Conservation (phyloP, 768 basidiomycete species). For the Amanita polypyramis region DNA sequence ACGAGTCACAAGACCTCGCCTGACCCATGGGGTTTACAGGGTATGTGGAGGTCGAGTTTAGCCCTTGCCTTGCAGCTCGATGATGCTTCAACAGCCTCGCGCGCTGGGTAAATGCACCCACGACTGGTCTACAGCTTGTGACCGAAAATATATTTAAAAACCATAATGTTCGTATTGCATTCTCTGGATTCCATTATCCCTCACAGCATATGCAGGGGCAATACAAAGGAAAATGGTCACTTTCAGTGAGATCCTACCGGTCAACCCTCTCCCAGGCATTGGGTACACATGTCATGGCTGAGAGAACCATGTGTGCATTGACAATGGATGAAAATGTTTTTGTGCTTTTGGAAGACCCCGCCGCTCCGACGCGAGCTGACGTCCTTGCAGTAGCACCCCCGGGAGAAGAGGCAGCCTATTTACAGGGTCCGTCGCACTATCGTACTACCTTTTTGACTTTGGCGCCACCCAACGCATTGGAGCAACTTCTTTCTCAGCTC, state of each 20-base stretch:
- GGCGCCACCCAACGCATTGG: constrained; percentile 61
- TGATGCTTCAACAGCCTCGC: constrained; percentile 40
- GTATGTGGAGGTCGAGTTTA: constrained; percentile 20
- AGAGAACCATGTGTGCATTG: constrained; percentile 65
- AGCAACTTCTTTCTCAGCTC: constrained; percentile 63
- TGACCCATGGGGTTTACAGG: constrained; percentile 54
- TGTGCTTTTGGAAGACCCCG: constrained; percentile 68
- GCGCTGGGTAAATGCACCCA: constrained; percentile 77
- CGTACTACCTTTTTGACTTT: constrained; percentile 71
- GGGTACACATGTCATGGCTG: constrained; percentile 38
- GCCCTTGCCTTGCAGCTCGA: constrained; percentile 2
- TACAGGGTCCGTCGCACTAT: constrained; percentile 52
- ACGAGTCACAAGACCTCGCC: constrained; percentile 8
- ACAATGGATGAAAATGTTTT: constrained; percentile 78
- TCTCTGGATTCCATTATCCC: constrained; percentile 7
- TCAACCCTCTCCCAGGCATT: constrained; percentile 54
- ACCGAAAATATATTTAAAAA: constrained; percentile 59
- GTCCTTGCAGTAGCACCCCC: constrained; percentile 35
- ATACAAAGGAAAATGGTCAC: constrained; percentile 53
- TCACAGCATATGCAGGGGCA: constrained; percentile 35
- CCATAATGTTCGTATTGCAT: constrained; percentile 39
- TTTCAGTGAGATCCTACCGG: constrained; percentile 64
- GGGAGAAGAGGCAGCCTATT: constrained; percentile 28
- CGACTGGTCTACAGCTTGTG: constrained; percentile 57
- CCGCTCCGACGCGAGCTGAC: constrained; percentile 58